Base-by-base conservation (phyloP, 2,329 filamentous ascomycete species). In the Xylaria sp. region DNA sequence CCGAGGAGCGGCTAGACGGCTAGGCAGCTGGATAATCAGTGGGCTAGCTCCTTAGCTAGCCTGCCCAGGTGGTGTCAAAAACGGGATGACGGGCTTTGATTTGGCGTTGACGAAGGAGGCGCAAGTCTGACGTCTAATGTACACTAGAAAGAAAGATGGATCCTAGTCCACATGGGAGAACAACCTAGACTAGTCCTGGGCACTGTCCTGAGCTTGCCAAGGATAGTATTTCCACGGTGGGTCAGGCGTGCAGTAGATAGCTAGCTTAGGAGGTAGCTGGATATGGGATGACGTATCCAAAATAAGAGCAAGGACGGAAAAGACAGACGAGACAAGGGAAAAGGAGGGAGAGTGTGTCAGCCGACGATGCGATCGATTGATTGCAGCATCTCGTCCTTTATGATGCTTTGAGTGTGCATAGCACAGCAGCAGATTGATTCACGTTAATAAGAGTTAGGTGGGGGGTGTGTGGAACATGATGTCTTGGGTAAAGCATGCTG, bases 141-240 rank as follows among this genome's bases (percentile, higher is more conserved):
- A n/a, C n/a, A n/a, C n/a, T n/a, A 42, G 51, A 66, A 65, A 60
- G 69, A 71, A 70, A 61, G 70, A 71, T 68, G 68, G 70, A 68
- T 66, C 63, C 64, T 44, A 62, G 50, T 37, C 60, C 58, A 65
- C 62, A 37, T 37, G 37, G n/a, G 42, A 61, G 44, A 44, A 58
- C 29, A 58, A 53, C 50, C 37, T 60, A 65, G 18, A n/a, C n/a
- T n/a, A n/a, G n/a, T n/a, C n/a, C n/a, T n/a, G n/a, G n/a, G n/a
- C n/a, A n/a, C n/a, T n/a, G n/a, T 29, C 42, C 40, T 40, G n/a
- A 57, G 54, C 18, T 53, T 53, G 63, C 50, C 51, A 60, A 63
- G 61, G 27, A 42, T 21, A 12, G 55, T 29, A 27, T 44, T 10
- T 18, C 50, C 18, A 13, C 2, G 10, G 16, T 44, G n/a, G 44